Percentiles rank a stretch among this genome's conserved stretches.
Evolutionary conservation across 768 basidiomycete genomes (phyloP).

Genomic region (Lactarius deliciosus): DNA sequence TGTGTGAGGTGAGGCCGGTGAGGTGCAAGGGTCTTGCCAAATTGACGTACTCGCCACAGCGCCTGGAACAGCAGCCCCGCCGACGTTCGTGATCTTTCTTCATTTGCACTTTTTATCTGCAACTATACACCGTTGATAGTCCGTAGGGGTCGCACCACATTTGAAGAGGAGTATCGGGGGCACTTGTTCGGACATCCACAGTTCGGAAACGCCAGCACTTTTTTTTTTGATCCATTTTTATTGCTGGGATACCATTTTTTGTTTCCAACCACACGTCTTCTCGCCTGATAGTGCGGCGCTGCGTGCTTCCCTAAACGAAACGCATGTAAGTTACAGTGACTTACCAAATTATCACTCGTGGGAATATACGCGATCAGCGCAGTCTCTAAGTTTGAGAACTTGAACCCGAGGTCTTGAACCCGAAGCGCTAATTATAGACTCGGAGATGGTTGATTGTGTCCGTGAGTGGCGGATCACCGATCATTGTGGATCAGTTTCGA

Average conservation of each 20-base stretch:
- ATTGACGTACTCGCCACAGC: background rate
- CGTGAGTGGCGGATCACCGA: background rate
- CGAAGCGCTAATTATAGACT: too few relatives aligned
- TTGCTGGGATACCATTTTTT: too few relatives aligned
- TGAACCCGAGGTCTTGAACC: too few relatives aligned
- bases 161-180: background rate
- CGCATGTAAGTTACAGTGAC: too few relatives aligned
- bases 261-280: background rate
- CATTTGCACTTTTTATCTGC: background rate
- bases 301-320: too few relatives aligned
- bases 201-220: too few relatives aligned
- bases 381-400: background rate
- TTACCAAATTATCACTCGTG: background rate
- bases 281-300: background rate
- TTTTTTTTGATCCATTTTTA: too few relatives aligned
- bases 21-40: background rate
- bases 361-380: background rate
- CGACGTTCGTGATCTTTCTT: background rate
- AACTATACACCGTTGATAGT: background rate
- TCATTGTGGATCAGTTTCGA: background rate
- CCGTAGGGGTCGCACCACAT: background rate
- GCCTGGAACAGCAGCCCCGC: too few relatives aligned
- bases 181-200: background rate
- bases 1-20: too few relatives aligned
- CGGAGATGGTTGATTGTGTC: background rate